Evolutionary conservation across 352 stramenopile species (phyloP).

Genomic region (Aphanomyces invadans): DNA sequence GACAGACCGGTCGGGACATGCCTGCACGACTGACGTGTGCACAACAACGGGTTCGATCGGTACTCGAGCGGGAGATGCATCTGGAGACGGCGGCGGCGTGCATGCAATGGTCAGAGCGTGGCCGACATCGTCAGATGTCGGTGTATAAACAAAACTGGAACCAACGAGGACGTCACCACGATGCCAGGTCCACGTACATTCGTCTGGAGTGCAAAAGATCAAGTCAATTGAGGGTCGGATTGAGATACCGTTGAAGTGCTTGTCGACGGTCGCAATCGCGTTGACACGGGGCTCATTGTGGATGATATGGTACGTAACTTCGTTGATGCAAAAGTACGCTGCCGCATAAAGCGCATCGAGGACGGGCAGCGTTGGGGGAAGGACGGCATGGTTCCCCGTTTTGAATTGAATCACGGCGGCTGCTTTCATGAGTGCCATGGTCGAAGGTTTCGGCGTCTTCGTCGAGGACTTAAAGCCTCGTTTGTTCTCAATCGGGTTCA

Average conservation of each 20-base stretch:
- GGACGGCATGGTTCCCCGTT: background rate
- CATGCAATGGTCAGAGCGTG: conserved; percentile 50
- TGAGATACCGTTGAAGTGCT: conserved; percentile 30
- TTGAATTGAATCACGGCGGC: conserved; percentile 13
- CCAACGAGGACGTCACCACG: conserved; percentile 30
- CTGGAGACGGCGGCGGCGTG: conserved; percentile 32
- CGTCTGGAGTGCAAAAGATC: conserved; percentile 52
- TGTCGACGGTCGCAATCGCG: conserved; percentile 31
- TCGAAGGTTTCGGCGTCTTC: background rate
- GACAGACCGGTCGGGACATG: conserved; percentile 43
- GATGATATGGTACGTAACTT: conserved; percentile 30
- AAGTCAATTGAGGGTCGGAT: conserved; percentile 42
- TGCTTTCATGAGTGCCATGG: background rate
- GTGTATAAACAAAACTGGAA: conserved; percentile 34
- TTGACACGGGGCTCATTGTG: conserved; percentile 36
- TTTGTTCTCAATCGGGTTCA: conserved; percentile 2
- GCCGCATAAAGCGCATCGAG: background rate
- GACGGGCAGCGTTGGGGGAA: background rate
- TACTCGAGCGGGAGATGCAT: conserved; percentile 38
- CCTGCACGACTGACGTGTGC: conserved; percentile 34
- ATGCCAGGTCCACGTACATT: conserved; percentile 61
- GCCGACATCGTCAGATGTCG: conserved; percentile 36
- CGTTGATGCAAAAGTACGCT: background rate
- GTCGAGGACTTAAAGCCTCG: background rate
- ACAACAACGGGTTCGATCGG: conserved; percentile 23